phyloP scores from a whole-genome alignment of 805 yeast species.

The Candida maesae region DNA sequence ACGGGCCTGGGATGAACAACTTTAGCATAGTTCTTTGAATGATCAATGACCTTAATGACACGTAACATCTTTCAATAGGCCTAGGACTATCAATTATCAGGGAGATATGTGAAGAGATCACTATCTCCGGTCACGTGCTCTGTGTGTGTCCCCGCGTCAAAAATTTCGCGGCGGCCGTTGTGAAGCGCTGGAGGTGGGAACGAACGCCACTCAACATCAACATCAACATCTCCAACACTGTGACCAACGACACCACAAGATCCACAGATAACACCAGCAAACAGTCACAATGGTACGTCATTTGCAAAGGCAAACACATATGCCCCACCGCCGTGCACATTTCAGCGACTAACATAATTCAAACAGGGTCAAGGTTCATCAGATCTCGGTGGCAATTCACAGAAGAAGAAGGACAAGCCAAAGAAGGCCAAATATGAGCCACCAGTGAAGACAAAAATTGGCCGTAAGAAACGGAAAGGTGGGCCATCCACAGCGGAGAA shows the following conservation, averaged over 20 bases:
- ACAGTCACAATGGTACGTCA: slow-evolving; percentile 1
- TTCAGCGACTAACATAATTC: no score
- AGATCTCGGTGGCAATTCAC: slow-evolving; percentile 43
- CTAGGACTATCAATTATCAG: not conserved
- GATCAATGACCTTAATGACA: not conserved
- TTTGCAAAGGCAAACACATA: no score
- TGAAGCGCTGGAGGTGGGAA: no score
- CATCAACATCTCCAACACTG: not conserved
- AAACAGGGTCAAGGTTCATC: slow-evolving; percentile 54
- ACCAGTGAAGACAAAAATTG: slow-evolving; percentile 92
- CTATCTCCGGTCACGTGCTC: no score
- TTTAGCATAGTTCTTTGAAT: slow-evolving; percentile 48
- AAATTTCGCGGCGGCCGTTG: slow-evolving; percentile 1
- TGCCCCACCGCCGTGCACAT: no score
- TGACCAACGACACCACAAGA: not conserved
- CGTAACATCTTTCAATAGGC: not conserved
- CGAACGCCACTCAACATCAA: slow-evolving; percentile 6
- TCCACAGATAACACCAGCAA: no score
- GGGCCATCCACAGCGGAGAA: slow-evolving; percentile 85
- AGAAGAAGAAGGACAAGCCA: slow-evolving; percentile 61
- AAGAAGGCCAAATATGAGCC: slow-evolving; percentile 98
- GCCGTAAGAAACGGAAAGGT: slow-evolving; percentile 84
- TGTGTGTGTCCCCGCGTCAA: not conserved
- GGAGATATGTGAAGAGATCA: not conserved
- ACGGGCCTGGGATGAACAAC: slow-evolving; percentile 64